Percentiles rank a stretch among this genome's conserved stretches.
phyloP scores from a whole-genome alignment of 768 basidiomycete genomes.

The Naematelia aurantialba region DNA sequence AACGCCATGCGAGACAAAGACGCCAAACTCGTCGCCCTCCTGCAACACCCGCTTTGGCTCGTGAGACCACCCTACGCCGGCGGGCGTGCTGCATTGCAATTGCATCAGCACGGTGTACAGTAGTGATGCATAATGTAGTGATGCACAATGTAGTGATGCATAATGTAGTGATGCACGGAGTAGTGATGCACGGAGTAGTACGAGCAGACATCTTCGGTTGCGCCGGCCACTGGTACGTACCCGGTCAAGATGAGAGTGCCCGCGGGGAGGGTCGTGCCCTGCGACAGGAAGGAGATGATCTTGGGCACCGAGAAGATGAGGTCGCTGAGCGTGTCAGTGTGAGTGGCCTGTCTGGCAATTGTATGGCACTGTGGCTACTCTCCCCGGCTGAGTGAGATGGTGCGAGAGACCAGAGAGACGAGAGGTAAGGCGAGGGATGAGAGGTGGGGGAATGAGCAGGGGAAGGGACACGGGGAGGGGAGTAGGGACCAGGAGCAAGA shows the following conservation, averaged over 20 bases:
- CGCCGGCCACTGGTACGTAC: slow-evolving; percentile 8
- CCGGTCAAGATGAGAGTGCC: slow-evolving; percentile 52
- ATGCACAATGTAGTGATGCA: no score
- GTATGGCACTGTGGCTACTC: no score
- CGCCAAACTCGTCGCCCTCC: slow-evolving; percentile 66
- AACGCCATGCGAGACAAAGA: slow-evolving; percentile 37
- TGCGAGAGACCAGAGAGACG: no score
- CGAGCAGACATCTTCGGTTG: no score
- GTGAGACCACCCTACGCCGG: slow-evolving; percentile 72
- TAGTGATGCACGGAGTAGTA: no score
- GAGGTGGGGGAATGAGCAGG: no score
- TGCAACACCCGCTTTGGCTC: slow-evolving; percentile 65
- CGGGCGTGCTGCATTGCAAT: slow-evolving; percentile 64
- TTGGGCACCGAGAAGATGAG: slow-evolving; percentile 76
- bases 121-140: no score
- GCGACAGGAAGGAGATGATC: slow-evolving; percentile 55
- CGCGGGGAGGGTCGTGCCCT: slow-evolving; percentile 50
- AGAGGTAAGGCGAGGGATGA: no score
- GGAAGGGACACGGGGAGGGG: no score
- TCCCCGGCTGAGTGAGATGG: no score
- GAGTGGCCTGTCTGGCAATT: neutral
- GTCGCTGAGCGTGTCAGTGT: slow-evolving; percentile 55
- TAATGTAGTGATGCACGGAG: no score
- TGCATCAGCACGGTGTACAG: neutral
- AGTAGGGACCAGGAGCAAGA: no score